Evolutionary conservation across 2,329 filamentous ascomycete genomes (phyloP), one percentile per base, ranked within the genome.

Genomic region (Diaporthe citriasiana): DNA sequence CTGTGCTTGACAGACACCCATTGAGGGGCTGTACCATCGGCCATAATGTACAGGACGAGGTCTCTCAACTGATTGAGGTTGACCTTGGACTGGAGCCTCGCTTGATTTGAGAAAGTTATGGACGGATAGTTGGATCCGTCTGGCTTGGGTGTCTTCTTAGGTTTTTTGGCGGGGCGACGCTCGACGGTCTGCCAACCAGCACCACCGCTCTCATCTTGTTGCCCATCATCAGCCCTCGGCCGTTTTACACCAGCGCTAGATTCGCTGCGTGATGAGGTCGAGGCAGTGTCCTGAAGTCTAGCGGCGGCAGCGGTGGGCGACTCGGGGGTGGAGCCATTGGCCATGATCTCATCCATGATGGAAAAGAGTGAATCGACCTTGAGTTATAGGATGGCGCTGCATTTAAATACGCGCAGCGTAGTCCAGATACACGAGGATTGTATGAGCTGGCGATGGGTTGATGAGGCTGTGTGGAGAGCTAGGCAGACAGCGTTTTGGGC

Each of bases 1-100:
- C 92, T 87, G 78, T 93, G 88, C 74, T 86, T 86, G 65, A 93
- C 87, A 57, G 88, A 87, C 57, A 93, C 86, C 90, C 92, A 93
- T 78, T 92, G 89, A 19, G 92, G 92, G 2, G 89, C 87, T 1
- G 87, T 80, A 17, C 91, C 91, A 79, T 93, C 91, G 75, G 92
- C 90, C 73, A 93, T 89, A 73, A 93, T 87, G 81, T 93, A 93
- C 15, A 92, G 85, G 35, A 92, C 86, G 56, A 93, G 83, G 76
- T 89, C 89, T 78, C 92, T 91, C 70, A 93, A 81, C 75, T 91
- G 89, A 74, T 87, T 88, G 59, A 93, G 85, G 75, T 89, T 89
- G 80, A 93, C 88, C 82, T 90, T 90, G 75, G 87, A 86, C 77
- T 91, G 88, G 9, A 93, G 84, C 77, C 90, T 88, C 25, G 89